Base-by-base conservation (phyloP, 257 asterid genomes). In the Salvia splendens region DNA sequence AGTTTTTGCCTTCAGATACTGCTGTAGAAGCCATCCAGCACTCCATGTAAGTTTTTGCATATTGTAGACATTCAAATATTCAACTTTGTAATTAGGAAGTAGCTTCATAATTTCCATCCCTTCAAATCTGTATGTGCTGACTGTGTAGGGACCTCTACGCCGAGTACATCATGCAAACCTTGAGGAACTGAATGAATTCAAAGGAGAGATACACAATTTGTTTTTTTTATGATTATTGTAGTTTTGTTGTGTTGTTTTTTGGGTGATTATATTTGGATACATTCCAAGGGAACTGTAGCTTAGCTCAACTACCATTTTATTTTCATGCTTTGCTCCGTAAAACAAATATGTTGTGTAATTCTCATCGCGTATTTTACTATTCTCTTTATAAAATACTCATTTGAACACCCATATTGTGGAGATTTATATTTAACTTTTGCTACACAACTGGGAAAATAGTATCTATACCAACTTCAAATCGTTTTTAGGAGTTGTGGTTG, bases 61-160 rank as follows among this genome's bases (percentile, higher is more conserved):
- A 35, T 6, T 3, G 11, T 12, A 12, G 8, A 15, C 61, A 24
- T 45, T 5, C 33, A n/a, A 10, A 7, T 12, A 2, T 17, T 61
- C 11, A 5, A 11, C 20, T 36, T 40, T 11, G 11, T n/a, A 61
- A 40, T 24, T 5, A 7, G 38, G 6, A 33, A 32, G 15, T 12
- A 3, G 41, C 8, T n/a, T 8, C 3, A 12, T 50, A 54, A 12
- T 20, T 38, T 63, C 58, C 20, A 15, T 7, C 9, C 9, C 35
- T 14, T 41, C 17, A 67, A 17, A 43, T 41, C 30, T 24, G 16
- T 12, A 1, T 45, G 16, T 53, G 54, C 36, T 24, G 36, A 52
- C 5, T 24, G n/a, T 70, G 79, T 72, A 89, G 96, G 95, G 91
- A 89, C 72, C 92, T 89, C 20, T 89, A 89, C 69, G 96, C 90